Evolutionary conservation across 805 yeast genomes (phyloP).

Genomic region (Candida railenensis): DNA sequence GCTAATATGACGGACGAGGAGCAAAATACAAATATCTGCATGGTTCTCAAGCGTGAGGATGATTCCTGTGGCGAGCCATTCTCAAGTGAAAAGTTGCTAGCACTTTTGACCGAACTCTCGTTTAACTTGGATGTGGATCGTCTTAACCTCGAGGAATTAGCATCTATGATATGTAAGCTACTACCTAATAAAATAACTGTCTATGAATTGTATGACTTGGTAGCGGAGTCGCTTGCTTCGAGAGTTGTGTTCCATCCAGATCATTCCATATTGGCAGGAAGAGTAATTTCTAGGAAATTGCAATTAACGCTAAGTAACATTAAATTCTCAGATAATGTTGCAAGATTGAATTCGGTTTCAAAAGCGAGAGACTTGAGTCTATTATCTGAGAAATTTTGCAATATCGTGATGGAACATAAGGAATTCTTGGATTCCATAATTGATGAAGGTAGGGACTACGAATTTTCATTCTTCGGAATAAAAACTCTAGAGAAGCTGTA

Average conservation of each 20-base stretch:
- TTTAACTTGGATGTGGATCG: slow-evolving; percentile 14
- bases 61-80: not conserved
- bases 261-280: slow-evolving; percentile 34
- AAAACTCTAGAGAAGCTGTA: slow-evolving; percentile 91
- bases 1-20: not conserved
- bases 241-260: slow-evolving; percentile 35
- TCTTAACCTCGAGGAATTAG: slow-evolving; percentile 12
- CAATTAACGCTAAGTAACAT: slow-evolving; percentile 14
- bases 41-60: not conserved
- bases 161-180: not conserved
- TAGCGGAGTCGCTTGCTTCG: slow-evolving; percentile 34
- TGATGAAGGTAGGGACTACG: slow-evolving; percentile 73
- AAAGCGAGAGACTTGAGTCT: slow-evolving; percentile 42
- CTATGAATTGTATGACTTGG: slow-evolving; percentile 25
- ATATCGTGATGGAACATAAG: slow-evolving; percentile 61
- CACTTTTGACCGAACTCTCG: slow-evolving; percentile 9
- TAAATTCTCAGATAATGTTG: slow-evolving; percentile 26
- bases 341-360: slow-evolving; percentile 12
- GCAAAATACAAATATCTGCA: not conserved
- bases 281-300: slow-evolving; percentile 31
- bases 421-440: slow-evolving; percentile 72
- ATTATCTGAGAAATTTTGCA: slow-evolving; percentile 65
- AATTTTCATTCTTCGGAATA: slow-evolving; percentile 82
- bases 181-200: not conserved
- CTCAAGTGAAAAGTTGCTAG: slow-evolving; percentile 7